These are phyloP conservation scores for Colletotrichum theobromicola DNA, from an alignment of 2,329 filamentous ascomycete genomes.

Conservation along the genomic window DNA sequence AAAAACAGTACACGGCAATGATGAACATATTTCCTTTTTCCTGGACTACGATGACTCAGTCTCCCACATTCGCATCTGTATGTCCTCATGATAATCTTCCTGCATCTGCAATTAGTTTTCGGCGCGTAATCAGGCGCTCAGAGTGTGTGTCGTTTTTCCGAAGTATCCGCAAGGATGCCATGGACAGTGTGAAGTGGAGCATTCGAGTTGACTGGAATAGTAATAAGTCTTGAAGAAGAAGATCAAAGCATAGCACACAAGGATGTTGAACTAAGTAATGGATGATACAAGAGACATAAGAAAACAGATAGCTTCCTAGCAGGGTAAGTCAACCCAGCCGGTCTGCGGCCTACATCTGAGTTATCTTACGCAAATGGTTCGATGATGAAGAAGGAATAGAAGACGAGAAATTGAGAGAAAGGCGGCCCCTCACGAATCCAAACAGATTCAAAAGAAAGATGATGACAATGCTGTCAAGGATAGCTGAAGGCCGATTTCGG, in stretches of 20 bases:
- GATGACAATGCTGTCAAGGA: neutral
- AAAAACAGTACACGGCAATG: neutral
- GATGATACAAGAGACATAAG: too few species aligned
- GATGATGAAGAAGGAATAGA: neutral
- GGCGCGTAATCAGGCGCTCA: accelerated
- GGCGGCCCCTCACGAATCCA: neutral
- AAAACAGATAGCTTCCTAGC: too few species aligned
- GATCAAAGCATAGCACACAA: too few species aligned
- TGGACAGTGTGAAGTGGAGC: too few species aligned
- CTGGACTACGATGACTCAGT: neutral
- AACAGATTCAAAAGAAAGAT: neutral
- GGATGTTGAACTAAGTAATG: too few species aligned
- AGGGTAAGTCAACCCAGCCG: too few species aligned
- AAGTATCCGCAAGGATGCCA: neutral
- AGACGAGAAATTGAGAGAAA: neutral
- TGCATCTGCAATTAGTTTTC: neutral
- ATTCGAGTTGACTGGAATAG: too few species aligned
- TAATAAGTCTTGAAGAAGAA: too few species aligned
- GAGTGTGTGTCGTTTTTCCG: neutral
- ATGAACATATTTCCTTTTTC: neutral
- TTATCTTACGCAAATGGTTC: too few species aligned
- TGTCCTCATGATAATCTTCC: neutral
- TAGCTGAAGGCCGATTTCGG: neutral
- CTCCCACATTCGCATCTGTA: neutral
- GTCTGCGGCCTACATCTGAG: too few species aligned